These are phyloP conservation scores for Linnemannia elongata DNA, from an alignment of 192 early-diverging fungal genomes.

Conservation along the genomic window DNA sequence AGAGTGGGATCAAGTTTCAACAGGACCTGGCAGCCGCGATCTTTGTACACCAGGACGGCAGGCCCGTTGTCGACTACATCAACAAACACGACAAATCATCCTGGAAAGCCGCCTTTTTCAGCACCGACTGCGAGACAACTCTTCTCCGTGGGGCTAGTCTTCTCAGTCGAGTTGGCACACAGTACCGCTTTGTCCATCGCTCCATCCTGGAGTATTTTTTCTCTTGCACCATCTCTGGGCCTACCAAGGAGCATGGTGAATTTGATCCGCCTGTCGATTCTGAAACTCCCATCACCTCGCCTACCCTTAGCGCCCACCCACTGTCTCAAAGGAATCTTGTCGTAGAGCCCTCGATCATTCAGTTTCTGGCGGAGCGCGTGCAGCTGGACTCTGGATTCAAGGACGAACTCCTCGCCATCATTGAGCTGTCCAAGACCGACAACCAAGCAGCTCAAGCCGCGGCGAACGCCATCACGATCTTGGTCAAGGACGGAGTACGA, in stretches of 20 bases:
- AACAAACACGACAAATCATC: no score
- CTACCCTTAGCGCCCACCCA: no score
- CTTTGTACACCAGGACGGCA: no score
- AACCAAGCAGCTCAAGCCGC: background rate
- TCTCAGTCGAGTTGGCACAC: background rate
- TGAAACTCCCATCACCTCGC: no score
- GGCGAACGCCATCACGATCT: slow-evolving; percentile 3
- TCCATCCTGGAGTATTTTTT: no score
- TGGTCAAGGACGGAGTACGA: slow-evolving; percentile 1
- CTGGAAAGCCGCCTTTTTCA: no score
- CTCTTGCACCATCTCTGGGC: no score
- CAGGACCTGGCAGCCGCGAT: no score
- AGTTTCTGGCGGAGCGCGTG: slow-evolving; percentile 8
- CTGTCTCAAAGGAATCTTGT: slow-evolving; percentile 5
- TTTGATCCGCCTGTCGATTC: background rate
- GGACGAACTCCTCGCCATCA: background rate
- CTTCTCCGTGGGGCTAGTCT: slow-evolving; percentile 10
- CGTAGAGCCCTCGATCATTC: background rate
- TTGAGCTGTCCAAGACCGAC: slow-evolving; percentile 3
- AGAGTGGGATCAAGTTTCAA: no score
- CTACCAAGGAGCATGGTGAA: background rate
- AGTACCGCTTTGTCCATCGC: no score
- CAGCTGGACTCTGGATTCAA: background rate
- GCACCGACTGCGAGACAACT: no score
- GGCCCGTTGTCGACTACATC: no score